These are phyloP conservation scores for Alternaria rosae DNA, from an alignment of 2,329 filamentous ascomycete genomes.

Conservation along the genomic window DNA sequence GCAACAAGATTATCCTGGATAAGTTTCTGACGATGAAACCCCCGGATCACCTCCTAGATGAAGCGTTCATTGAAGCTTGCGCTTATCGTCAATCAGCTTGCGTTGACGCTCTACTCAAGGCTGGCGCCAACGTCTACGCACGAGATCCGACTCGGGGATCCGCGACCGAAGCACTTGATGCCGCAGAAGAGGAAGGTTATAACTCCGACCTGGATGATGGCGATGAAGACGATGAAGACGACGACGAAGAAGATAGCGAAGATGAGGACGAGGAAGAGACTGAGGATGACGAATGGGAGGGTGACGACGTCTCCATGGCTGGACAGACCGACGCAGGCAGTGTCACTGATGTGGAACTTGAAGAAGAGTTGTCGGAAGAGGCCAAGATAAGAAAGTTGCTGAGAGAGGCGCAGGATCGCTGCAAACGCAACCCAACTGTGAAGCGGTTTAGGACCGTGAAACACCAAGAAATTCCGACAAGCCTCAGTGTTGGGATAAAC, in stretches of 20 bases:
- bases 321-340: conserved; percentile 24
- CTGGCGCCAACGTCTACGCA: conserved; percentile 26
- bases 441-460: conserved; percentile 28
- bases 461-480: conserved; percentile 7
- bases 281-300: conserved; percentile 24
- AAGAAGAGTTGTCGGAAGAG: conserved; percentile 23
- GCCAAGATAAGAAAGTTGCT: conserved; percentile 32
- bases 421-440: conserved; percentile 32
- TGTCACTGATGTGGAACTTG: conserved; percentile 26
- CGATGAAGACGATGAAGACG: conserved; percentile 16
- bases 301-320: conserved; percentile 18
- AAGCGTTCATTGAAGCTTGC: conserved; percentile 31
- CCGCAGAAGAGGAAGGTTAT: conserved; percentile 16
- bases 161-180: conserved; percentile 21
- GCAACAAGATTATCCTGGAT: conserved; percentile 26
- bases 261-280: conserved; percentile 14
- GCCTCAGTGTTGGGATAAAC: conserved; percentile 1
- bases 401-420: conserved; percentile 26
- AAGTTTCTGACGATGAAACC: conserved; percentile 24
- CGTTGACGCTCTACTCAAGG: conserved; percentile 29
- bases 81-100: conserved; percentile 26
- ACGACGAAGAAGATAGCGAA: conserved; percentile 16
- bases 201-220: conserved; percentile 31
- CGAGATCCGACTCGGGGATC: conserved; percentile 23
- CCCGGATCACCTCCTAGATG: conserved; percentile 29